phyloP scores from a whole-genome alignment of 108 stramenopile genomes.

The Discostella stelligeroides region DNA sequence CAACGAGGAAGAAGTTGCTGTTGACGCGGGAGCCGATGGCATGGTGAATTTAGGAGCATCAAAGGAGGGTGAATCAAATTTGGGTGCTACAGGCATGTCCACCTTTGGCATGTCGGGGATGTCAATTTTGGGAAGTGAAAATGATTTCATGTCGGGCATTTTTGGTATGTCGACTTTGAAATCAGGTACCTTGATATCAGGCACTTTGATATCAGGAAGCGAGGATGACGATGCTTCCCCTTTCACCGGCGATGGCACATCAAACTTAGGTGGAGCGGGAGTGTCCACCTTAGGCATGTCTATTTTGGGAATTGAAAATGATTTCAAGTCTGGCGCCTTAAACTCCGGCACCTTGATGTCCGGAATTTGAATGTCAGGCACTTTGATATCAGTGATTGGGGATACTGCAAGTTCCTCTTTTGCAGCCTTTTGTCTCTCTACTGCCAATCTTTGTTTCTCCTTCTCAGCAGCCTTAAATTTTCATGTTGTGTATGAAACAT shows the following conservation, averaged over 20 bases:
- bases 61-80: slow-evolving; percentile 56
- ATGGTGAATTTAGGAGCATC: slow-evolving; percentile 44
- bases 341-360: slow-evolving; percentile 54
- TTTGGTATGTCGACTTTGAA: slow-evolving; percentile 47
- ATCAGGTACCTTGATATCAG: slow-evolving; percentile 53
- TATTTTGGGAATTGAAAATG: slow-evolving; percentile 33
- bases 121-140: slow-evolving; percentile 34
- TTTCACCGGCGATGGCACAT: slow-evolving; percentile 42
- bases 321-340: slow-evolving; percentile 33
- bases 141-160: slow-evolving; percentile 21
- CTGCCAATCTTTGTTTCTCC: slow-evolving; percentile 45
- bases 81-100: slow-evolving; percentile 46
- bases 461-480: slow-evolving; percentile 42
- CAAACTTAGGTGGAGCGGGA: slow-evolving; percentile 53
- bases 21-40: slow-evolving; percentile 47
- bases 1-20: slow-evolving; percentile 9
- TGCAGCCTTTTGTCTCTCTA: slow-evolving; percentile 48
- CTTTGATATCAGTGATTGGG: slow-evolving; percentile 13
- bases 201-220: slow-evolving; percentile 15
- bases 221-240: too few relatives aligned
- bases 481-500: neutral
- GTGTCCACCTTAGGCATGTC: slow-evolving; percentile 53
- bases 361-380: slow-evolving; percentile 49
- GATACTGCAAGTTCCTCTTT: slow-evolving; percentile 30
- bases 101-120: slow-evolving; percentile 53